These are phyloP conservation scores for Glutinoglossum americanum DNA, from an alignment of 495 filamentous ascomycete genomes.

Conservation along the genomic window DNA sequence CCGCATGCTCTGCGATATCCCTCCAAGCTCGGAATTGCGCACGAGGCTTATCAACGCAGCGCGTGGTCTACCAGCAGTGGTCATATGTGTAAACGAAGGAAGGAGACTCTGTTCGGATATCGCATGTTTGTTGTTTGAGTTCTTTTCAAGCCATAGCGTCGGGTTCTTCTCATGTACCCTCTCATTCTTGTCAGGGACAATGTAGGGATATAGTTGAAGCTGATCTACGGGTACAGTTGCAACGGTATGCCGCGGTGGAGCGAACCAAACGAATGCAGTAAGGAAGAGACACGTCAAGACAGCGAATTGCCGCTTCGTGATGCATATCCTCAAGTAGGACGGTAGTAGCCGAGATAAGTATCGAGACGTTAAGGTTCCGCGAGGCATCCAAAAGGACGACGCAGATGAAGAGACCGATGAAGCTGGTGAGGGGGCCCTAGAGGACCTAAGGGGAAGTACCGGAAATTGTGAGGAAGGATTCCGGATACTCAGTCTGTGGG, in stretches of 20 bases:
- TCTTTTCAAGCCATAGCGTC: constrained; percentile 17
- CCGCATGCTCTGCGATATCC: constrained; percentile 19
- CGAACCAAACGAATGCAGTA: constrained; percentile 13
- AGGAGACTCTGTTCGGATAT: constrained; percentile 4
- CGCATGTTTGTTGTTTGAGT: constrained; percentile 17
- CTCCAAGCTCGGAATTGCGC: constrained; percentile 16
- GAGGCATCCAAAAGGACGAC: constrained; percentile 3
- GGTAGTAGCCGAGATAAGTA: constrained; percentile 3
- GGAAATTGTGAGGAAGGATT: constrained; percentile 6
- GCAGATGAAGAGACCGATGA: constrained; percentile 1
- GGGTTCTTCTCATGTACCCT: constrained; percentile 13
- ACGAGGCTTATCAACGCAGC: constrained; percentile 19
- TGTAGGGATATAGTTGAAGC: background rate
- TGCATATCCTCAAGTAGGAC: constrained; percentile 10
- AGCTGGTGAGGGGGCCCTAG: constrained; percentile 4
- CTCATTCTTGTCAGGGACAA: background rate
- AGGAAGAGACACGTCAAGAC: constrained; percentile 12
- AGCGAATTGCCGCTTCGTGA: constrained; percentile 12
- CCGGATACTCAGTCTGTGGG: constrained; percentile 10
- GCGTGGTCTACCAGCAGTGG: constrained; percentile 9
- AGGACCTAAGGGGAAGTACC: constrained; percentile 8
- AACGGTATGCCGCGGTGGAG: constrained; percentile 10
- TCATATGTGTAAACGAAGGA: background rate
- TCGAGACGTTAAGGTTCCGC: background rate
- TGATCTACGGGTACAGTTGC: background rate